phyloP scores from a whole-genome alignment of 1,284 basidiomycete species.

The Taiwanofungus camphoratus region DNA sequence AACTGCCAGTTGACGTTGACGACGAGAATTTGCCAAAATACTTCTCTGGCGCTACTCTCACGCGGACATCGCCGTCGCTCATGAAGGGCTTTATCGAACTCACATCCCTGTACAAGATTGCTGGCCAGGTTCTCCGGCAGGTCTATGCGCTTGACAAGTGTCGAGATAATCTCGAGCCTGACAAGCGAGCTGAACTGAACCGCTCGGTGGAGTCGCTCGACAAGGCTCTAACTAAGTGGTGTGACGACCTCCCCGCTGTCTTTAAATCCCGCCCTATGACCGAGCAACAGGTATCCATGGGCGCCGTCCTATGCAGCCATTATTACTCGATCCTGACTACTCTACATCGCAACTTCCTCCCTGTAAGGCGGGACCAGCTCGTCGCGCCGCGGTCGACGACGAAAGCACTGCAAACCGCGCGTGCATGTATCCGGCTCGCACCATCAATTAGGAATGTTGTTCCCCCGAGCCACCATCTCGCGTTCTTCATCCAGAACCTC shows the following conservation, averaged over 20 bases:
- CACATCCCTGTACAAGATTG: constrained; percentile 75
- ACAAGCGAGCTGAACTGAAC: constrained; percentile 68
- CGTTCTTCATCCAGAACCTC: constrained; percentile 87
- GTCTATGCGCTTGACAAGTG: constrained; percentile 76
- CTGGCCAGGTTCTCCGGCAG: constrained; percentile 73
- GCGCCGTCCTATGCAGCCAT: constrained; percentile 83
- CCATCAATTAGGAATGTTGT: constrained; percentile 82
- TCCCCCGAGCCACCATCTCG: constrained; percentile 82
- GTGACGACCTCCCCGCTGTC: constrained; percentile 63
- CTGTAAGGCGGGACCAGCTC: constrained; percentile 64
- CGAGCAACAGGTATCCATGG: constrained; percentile 78
- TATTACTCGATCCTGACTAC: constrained; percentile 88
- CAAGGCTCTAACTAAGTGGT: constrained; percentile 72
- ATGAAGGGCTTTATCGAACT: constrained; percentile 80
- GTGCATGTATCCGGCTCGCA: constrained; percentile 79
- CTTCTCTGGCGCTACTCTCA: constrained; percentile 54
- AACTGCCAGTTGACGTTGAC: constrained; percentile 75
- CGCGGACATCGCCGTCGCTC: constrained; percentile 52
- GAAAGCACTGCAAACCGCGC: constrained; percentile 75
- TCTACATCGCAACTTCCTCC: constrained; percentile 83
- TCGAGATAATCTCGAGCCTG: constrained; percentile 66
- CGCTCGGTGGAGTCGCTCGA: constrained; percentile 74
- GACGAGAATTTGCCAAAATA: constrained; percentile 72
- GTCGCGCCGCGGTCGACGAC: constrained; percentile 60
- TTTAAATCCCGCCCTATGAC: constrained; percentile 71